Evolutionary conservation across 257 asterid species (phyloP), one percentile per base, ranked within the genome.

Genomic region (Ballota nigra): DNA sequence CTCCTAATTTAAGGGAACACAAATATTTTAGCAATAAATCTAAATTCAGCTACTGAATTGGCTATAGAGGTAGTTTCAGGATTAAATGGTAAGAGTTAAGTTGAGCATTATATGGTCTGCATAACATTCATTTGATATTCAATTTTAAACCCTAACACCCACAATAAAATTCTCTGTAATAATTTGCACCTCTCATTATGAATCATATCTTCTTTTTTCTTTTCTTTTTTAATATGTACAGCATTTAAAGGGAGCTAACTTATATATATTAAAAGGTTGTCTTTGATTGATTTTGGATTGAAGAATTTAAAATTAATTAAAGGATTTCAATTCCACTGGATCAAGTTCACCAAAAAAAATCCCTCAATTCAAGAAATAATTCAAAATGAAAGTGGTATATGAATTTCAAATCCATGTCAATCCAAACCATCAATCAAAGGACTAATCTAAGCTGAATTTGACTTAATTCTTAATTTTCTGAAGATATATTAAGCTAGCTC

Each of bases 51-150:
- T 51, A 49, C 16, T 11, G 9, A 2, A 4, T 6, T 4, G 6
- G 9, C 45, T 38, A 38, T 8, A 41, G 55, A 47, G 49, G 62
- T 72, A 72, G 69, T 72, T 72, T 52, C 56, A 29, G 63, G 49
- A 23, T 19, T 61, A 47, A 71, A 71, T 59, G 68, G 9, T 41
- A 40, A 2, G 59, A 59, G 16, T 47, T 47, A 47, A 47, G 22
- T 58, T 47, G 53, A 45, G 34, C 49, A 70, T 24, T 51, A 49
- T 16, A 49, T 24, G 29, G 0, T 8, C 61, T 36, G 49, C 58
- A 3, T 3, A 22, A 6, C 45, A 43, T 71, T 71, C 24, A 62
- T 71, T 28, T 49, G 63, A 51, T 24, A 61, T 70, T 71, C 23
- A 45, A 62, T 47, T 62, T 47, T 22, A 10, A 45, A 36, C 3